These are phyloP conservation scores for Lycium barbarum DNA, from an alignment of 257 asterid genomes.

Conservation along the genomic window DNA sequence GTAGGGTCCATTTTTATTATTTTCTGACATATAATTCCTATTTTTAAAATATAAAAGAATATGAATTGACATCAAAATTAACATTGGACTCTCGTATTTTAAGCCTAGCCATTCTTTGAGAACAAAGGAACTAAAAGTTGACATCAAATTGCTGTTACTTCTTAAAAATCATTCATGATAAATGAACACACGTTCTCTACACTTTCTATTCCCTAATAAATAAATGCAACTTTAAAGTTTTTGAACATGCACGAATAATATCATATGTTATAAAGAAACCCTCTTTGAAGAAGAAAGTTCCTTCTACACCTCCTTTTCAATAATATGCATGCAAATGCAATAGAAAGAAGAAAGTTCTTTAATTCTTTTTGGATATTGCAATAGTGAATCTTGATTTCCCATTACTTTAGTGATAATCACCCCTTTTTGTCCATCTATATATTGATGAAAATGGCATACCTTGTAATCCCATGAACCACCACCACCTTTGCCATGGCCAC, in stretches of 20 bases:
- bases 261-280: neutral
- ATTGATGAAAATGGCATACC: neutral
- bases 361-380: neutral
- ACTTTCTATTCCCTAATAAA: neutral
- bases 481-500: neutral
- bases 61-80: neutral
- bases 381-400: neutral
- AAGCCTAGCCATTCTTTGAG: neutral
- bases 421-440: neutral
- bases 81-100: neutral
- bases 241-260: neutral
- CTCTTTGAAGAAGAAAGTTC: slow-evolving; percentile 10
- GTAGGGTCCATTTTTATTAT: no score
- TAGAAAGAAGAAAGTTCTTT: neutral
- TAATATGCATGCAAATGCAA: neutral
- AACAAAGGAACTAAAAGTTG: neutral
- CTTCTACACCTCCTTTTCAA: neutral
- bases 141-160: neutral
- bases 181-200: slow-evolving; percentile 15
- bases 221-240: neutral
- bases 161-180: neutral
- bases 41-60: neutral
- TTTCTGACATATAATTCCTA: neutral
- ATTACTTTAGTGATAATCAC: neutral
- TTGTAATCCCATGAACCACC: neutral